phyloP scores from a whole-genome alignment of 345 rosid genomes.

The Punica granatum region DNA sequence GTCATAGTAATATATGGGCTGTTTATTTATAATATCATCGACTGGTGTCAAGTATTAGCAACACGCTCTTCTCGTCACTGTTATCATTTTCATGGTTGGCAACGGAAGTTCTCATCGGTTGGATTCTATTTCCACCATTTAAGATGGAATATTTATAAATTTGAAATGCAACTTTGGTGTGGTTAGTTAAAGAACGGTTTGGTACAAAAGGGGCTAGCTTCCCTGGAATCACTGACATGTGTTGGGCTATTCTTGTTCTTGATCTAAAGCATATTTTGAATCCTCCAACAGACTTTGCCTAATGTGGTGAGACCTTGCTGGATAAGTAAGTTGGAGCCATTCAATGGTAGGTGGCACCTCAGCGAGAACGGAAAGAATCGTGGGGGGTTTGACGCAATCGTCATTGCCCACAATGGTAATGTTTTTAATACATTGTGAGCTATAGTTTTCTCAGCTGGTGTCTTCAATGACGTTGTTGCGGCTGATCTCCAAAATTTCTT shows the following conservation, averaged over 20 bases:
- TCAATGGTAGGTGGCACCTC: slow-evolving; percentile 88
- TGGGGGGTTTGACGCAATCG: slow-evolving; percentile 70
- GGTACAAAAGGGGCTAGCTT: not conserved
- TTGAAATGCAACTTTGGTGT: not conserved
- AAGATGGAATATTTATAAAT: not conserved
- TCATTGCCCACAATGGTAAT: slow-evolving; percentile 94
- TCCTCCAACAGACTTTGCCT: slow-evolving; percentile 50
- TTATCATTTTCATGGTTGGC: not conserved
- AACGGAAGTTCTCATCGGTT: not conserved
- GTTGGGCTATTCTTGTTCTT: not conserved
- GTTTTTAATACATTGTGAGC: slow-evolving; percentile 1
- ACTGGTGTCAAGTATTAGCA: not conserved
- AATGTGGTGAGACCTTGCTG: slow-evolving; percentile 88
- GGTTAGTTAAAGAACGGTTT: not conserved
- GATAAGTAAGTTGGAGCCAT: slow-evolving; percentile 79
- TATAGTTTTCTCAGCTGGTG: not conserved
- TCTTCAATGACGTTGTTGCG: not conserved
- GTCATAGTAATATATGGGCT: not conserved
- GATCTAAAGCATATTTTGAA: slow-evolving; percentile 14
- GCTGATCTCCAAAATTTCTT: not conserved
- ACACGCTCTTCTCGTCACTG: not conserved
- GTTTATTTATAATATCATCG: not conserved
- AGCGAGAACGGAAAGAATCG: slow-evolving; percentile 74
- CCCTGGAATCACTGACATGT: not conserved
- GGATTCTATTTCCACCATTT: not conserved